Evolutionary conservation across 2,329 filamentous ascomycete species (phyloP).

Genomic region (Phaeosphaeriaceae sp.): DNA sequence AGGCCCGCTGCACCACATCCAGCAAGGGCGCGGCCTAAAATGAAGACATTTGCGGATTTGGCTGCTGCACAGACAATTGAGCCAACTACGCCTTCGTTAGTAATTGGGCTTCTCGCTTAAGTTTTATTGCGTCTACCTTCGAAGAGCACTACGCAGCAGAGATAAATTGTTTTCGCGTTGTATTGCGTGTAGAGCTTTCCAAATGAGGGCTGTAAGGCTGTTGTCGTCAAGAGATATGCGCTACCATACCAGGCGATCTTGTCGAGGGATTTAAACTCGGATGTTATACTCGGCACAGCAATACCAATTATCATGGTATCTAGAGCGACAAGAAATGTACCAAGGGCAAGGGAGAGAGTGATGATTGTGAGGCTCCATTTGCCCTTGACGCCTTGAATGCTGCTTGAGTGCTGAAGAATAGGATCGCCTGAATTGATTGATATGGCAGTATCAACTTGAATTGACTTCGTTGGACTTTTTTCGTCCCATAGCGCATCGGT

Average conservation of each 20-base stretch:
- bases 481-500: too few species aligned
- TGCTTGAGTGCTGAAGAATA: too few species aligned
- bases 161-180: slow-evolving; percentile 55
- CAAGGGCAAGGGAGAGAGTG: slow-evolving; percentile 12
- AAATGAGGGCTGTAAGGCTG: slow-evolving; percentile 43
- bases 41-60: slow-evolving; percentile 49
- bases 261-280: slow-evolving; percentile 46
- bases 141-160: slow-evolving; percentile 49
- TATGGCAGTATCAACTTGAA: too few species aligned
- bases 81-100: slow-evolving; percentile 48
- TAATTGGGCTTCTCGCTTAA: not conserved
- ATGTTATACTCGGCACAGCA: slow-evolving; percentile 51
- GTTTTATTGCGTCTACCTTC: slow-evolving; percentile 23
- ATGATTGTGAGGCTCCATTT: slow-evolving; percentile 1
- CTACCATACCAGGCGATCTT: slow-evolving; percentile 48
- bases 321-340: slow-evolving; percentile 21
- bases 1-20: slow-evolving; percentile 55
- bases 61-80: slow-evolving; percentile 50
- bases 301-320: slow-evolving; percentile 51
- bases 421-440: too few species aligned
- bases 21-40: slow-evolving; percentile 54
- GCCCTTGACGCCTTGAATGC: too few species aligned
- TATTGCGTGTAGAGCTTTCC: slow-evolving; percentile 52
- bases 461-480: too few species aligned
- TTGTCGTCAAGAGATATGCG: slow-evolving; percentile 34